Evolutionary conservation across 2,329 filamentous ascomycete species (phyloP).

Genomic region (Pseudogymnoascus sp.): DNA sequence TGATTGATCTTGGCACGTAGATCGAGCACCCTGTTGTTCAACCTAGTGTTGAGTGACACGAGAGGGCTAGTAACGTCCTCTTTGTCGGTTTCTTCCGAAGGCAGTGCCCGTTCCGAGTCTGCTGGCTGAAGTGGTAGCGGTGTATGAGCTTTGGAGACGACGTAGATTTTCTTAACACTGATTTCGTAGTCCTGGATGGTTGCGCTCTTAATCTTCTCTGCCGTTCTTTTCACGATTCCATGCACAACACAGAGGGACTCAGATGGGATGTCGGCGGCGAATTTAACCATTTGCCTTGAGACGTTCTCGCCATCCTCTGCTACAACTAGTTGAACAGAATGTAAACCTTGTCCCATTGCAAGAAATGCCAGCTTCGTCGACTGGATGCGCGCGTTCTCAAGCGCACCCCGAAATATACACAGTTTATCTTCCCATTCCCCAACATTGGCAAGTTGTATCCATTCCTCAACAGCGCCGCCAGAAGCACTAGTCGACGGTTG

Average conservation of each 20-base stretch:
- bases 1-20: constrained; percentile 58
- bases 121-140: neutral
- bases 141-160: constrained; percentile 35
- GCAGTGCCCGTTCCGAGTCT: constrained; percentile 33
- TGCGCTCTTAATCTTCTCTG: constrained; percentile 54
- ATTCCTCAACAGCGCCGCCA: constrained; percentile 34
- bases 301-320: constrained; percentile 43
- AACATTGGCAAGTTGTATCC: constrained; percentile 36
- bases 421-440: constrained; percentile 32
- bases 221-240: constrained; percentile 52
- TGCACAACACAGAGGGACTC: constrained; percentile 56
- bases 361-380: constrained; percentile 60
- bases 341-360: constrained; percentile 50
- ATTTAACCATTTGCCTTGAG: constrained; percentile 62
- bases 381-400: constrained; percentile 57
- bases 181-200: constrained; percentile 54
- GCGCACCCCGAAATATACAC: constrained; percentile 50
- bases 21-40: constrained; percentile 60
- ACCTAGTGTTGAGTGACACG: constrained; percentile 53
- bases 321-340: constrained; percentile 54
- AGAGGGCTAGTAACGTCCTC: constrained; percentile 35
- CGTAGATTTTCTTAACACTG: constrained; percentile 54
- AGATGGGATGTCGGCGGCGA: constrained; percentile 47
- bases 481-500: constrained; percentile 45
- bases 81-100: constrained; percentile 29